A percentile compares a stretch with the other conserved stretches of the same genome.
phyloP scores from a whole-genome alignment of 768 basidiomycete genomes.

The Mycena epipterygia region DNA sequence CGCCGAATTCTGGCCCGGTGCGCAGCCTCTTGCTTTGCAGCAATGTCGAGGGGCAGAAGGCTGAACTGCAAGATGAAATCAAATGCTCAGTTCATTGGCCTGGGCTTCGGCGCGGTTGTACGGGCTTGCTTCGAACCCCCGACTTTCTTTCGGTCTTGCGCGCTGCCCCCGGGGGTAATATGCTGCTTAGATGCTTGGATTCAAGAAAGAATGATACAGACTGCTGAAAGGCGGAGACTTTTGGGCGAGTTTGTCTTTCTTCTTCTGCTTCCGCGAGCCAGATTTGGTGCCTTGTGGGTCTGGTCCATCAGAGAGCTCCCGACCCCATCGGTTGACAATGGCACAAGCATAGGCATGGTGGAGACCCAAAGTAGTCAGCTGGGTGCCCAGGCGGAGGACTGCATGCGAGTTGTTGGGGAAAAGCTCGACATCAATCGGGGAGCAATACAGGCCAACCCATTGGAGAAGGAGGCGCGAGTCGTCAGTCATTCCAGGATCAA shows the following conservation, averaged over 20 bases:
- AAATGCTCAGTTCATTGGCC: neutral
- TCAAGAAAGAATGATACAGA: neutral
- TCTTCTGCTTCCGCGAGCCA: neutral
- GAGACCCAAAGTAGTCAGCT: neutral
- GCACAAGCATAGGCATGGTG: neutral
- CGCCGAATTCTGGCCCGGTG: neutral
- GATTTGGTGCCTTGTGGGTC: neutral
- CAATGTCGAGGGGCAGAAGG: neutral
- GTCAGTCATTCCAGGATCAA: neutral
- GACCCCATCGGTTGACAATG: neutral
- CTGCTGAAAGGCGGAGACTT: neutral
- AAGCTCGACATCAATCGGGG: too few relatives aligned
- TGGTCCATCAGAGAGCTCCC: neutral
- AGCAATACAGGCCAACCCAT: neutral
- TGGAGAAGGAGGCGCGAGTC: neutral
- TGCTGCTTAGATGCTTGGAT: neutral
- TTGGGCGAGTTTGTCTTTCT: neutral
- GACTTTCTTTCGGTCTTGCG: neutral
- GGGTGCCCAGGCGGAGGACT: neutral
- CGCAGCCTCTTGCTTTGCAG: neutral
- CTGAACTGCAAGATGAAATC: neutral
- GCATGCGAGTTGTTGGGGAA: neutral
- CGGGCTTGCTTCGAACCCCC: neutral
- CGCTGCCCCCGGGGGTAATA: neutral
- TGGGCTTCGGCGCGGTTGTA: neutral